Evolutionary conservation across 1,284 basidiomycete genomes (phyloP).

Genomic region (Uromyces viciae-fabae): DNA sequence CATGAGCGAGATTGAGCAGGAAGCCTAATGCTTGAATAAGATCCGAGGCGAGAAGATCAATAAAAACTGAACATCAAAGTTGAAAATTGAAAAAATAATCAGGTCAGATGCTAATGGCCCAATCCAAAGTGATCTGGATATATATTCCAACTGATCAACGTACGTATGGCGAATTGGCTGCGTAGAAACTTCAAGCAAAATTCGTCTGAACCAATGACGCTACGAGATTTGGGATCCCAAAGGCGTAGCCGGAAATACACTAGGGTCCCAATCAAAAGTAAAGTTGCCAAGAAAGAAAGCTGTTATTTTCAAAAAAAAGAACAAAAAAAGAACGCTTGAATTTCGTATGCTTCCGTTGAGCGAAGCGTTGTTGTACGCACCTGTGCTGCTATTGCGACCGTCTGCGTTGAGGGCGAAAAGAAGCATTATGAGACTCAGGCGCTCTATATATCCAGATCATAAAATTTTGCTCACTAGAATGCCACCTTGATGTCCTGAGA

Average conservation of each 20-base stretch:
- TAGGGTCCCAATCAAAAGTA: constrained; percentile 14
- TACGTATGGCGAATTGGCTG: constrained; percentile 41
- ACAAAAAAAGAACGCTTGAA: background rate
- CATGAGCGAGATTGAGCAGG: constrained; percentile 35
- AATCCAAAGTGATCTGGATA: background rate
- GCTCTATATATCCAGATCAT: background rate
- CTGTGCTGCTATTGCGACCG: constrained; percentile 38
- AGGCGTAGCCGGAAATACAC: constrained; percentile 26
- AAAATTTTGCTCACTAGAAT: constrained; percentile 20
- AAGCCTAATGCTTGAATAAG: constrained; percentile 35
- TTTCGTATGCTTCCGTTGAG: background rate
- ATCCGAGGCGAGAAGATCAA: constrained; percentile 35
- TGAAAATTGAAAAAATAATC: background rate
- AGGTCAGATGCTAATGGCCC: background rate
- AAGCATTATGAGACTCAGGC: background rate
- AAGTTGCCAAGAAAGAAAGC: constrained; percentile 37
- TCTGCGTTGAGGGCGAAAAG: background rate
- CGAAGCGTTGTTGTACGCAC: background rate
- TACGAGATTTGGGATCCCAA: constrained; percentile 12
- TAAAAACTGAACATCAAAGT: constrained; percentile 2
- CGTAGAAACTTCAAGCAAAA: constrained; percentile 41
- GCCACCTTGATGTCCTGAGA: constrained; percentile 30
- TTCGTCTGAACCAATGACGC: constrained; percentile 23
- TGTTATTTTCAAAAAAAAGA: background rate
- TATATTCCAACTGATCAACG: background rate